A percentile compares a stretch with the other conserved stretches of the same genome.
Conservation (phyloP, 345 rosid genomes). For the Balakata baccata region DNA sequence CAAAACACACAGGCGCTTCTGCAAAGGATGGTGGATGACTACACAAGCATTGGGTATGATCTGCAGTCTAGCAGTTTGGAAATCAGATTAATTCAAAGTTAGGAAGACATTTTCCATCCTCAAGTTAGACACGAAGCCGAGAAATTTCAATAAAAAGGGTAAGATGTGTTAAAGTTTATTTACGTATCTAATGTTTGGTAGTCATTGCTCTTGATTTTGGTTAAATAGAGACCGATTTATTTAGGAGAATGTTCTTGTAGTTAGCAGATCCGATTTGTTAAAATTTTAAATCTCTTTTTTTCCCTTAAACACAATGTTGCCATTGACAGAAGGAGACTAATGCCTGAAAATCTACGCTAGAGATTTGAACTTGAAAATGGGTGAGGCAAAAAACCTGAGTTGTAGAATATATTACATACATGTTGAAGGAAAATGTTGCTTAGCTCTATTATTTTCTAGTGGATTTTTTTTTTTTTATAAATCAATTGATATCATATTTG, state of each 20-base stretch:
- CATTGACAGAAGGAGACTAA: too few species aligned
- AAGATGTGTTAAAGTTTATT: neutral
- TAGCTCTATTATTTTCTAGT: too few species aligned
- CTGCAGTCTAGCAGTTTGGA: slow-evolving; percentile 78
- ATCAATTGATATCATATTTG: too few species aligned
- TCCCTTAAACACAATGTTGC: too few species aligned
- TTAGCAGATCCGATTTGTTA: neutral
- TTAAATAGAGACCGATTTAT: neutral
- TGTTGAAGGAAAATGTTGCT: too few species aligned
- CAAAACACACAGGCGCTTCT: slow-evolving; percentile 58
- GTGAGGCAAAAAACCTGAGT: too few species aligned
- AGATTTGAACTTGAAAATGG: too few species aligned
- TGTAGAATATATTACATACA: too few species aligned
- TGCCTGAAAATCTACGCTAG: too few species aligned
- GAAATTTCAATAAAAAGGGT: slow-evolving; percentile 37
- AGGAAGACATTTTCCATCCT: slow-evolving; percentile 81
- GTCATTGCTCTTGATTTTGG: neutral
- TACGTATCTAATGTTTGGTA: neutral
- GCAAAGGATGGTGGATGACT: slow-evolving; percentile 70
- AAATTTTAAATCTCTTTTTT: too few species aligned
- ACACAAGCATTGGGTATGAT: slow-evolving; percentile 54
- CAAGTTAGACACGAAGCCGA: slow-evolving; percentile 49
- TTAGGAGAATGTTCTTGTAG: too few species aligned
- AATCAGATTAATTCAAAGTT: slow-evolving; percentile 87
- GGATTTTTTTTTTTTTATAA: too few species aligned